These are phyloP conservation scores for Penicillium sumatraense DNA, from an alignment of 2,329 filamentous ascomycete genomes.

Conservation along the genomic window DNA sequence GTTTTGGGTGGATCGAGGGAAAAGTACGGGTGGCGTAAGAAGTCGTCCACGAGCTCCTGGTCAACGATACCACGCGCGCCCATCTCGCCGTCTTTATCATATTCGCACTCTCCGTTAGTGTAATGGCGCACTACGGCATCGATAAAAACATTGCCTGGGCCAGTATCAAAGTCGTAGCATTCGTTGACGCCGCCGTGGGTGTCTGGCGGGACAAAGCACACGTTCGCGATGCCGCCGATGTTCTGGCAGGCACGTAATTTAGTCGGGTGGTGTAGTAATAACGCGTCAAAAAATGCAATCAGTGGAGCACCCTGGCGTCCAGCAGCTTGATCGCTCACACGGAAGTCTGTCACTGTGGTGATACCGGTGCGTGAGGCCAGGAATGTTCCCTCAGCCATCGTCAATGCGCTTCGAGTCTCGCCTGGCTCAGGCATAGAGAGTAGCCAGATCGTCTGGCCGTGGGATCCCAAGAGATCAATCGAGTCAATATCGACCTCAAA, in stretches of 20 bases:
- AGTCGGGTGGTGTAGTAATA: constrained; percentile 61
- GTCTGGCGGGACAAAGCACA: constrained; percentile 50
- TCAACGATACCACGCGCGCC: constrained; percentile 55
- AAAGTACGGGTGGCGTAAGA: constrained; percentile 58
- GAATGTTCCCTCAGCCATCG: constrained; percentile 62
- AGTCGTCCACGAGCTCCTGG: constrained; percentile 58
- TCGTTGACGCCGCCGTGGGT: constrained; percentile 33
- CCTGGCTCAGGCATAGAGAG: constrained; percentile 57
- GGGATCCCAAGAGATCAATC: constrained; percentile 61
- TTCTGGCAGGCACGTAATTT: constrained; percentile 65
- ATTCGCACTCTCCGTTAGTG: constrained; percentile 55
- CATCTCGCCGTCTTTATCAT: constrained; percentile 58
- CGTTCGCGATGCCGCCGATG: constrained; percentile 65
- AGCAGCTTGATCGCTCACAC: constrained; percentile 60
- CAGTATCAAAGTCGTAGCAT: constrained; percentile 60
- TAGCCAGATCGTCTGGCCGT: constrained; percentile 66
- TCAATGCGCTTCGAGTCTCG: constrained; percentile 55
- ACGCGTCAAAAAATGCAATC: constrained; percentile 61
- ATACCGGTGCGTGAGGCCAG: constrained; percentile 61
- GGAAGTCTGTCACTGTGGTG: constrained; percentile 64
- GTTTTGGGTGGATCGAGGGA: constrained; percentile 58
- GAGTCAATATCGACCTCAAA: constrained; percentile 48
- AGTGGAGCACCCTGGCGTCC: constrained; percentile 61
- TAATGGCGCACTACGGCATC: constrained; percentile 61
- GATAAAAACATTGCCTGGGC: constrained; percentile 61